Conservation (phyloP, 2,329 filamentous ascomycete genomes). For the Ophiobolus disseminans region DNA sequence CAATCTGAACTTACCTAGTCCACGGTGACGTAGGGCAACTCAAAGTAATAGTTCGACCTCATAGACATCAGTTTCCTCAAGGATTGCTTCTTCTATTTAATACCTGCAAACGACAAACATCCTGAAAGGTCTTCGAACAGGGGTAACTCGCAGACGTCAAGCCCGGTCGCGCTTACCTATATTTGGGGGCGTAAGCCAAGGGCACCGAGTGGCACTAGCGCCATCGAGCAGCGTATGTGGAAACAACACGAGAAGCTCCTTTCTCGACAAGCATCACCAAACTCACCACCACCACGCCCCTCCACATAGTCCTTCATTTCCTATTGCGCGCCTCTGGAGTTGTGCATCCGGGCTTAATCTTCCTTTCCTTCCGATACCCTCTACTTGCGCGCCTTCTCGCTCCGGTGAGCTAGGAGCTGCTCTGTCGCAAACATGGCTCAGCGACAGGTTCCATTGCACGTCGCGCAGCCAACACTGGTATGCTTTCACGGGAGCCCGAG, state of each 20-base stretch:
- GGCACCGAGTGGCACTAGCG: slow-evolving; percentile 16
- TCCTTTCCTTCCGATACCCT: slow-evolving; percentile 46
- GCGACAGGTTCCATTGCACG: slow-evolving; percentile 83
- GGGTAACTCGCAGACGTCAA: neutral
- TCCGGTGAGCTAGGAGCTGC: slow-evolving; percentile 49
- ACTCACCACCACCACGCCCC: slow-evolving; percentile 33
- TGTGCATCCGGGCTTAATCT: slow-evolving; percentile 48
- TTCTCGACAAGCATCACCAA: slow-evolving; percentile 37
- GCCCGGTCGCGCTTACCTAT: slow-evolving; percentile 12
- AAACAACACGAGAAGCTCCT: slow-evolving; percentile 33
- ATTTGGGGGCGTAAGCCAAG: slow-evolving; percentile 13
- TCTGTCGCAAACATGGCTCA: slow-evolving; percentile 64
- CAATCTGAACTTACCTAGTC: too few relatives aligned
- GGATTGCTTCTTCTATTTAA: too few relatives aligned
- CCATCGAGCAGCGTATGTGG: slow-evolving; percentile 27
- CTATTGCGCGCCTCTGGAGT: slow-evolving; percentile 48
- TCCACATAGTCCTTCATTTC: slow-evolving; percentile 45
- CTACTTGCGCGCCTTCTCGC: slow-evolving; percentile 39
- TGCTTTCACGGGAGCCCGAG: slow-evolving; percentile 21
- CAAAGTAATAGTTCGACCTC: too few relatives aligned
- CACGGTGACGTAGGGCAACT: too few relatives aligned
- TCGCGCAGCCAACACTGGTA: slow-evolving; percentile 84
- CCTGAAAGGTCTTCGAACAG: neutral
- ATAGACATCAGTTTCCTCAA: too few relatives aligned
- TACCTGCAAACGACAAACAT: neutral